Evolutionary conservation across 129 eudicot genomes (phyloP), one percentile per base, ranked within the genome.

Genomic region (Chrysanthemum lavandulifolium): DNA sequence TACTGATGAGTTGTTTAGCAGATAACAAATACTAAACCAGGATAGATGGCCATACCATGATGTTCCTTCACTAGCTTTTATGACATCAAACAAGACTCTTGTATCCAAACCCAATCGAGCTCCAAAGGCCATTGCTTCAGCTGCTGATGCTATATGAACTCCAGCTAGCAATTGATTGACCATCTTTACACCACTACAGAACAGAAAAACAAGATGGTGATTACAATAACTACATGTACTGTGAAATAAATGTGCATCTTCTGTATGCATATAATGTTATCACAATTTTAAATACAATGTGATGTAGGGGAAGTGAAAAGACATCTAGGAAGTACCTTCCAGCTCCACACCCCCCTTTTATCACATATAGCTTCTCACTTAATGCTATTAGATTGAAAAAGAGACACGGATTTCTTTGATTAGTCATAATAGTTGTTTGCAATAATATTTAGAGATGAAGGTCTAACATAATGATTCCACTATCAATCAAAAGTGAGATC

Each of bases 111-210:
- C 97, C 76, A 95, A 73, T 60, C 96, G 94, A 69, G 99, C 96
- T 70, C 96, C 99, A 86, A 90, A 86, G 33, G 97, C 99, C 89
- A 95, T 79, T 76, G 97, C 97, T 81, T 95, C 99, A 72, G 99
- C 99, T 55, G 96, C 89, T 77, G 99, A 88, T 82, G 97, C 97
- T 69, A 95, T 95, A 75, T 95, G 99, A 82, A 95, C 99, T 86
- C 99, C 99, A 79, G 99, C 99, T 83, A 95, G 95, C 69, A 90
- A 83, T 82, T 95, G 99, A 77, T 95, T 95, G 65, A 95, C 90
- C 99, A 95, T 95, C 87, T 95, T 95, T 58, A 95, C 94, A 71
- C 94, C 95, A 79, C 99, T 95, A 74, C 14, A 86, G 18, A 77
- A 59, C 36, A 68, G 15, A 64, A 72, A 48, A 63, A 58, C 31